Conservation (phyloP, 2,329 filamentous ascomycete species). For the Trichoderma arundinaceum region DNA sequence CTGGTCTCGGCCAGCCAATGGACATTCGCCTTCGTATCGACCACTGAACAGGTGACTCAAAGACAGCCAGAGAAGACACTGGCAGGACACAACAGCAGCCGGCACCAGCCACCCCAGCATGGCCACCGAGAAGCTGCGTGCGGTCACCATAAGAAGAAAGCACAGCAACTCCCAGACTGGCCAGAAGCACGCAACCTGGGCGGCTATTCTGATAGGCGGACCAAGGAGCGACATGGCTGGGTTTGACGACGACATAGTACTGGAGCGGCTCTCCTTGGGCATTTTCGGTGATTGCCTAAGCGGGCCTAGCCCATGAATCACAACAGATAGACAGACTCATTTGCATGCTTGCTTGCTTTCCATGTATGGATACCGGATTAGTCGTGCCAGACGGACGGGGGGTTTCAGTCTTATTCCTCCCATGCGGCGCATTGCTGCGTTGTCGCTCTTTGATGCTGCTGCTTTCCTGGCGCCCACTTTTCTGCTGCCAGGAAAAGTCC, state of each 20-base stretch:
- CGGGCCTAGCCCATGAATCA: neutral
- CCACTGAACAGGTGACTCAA: no score
- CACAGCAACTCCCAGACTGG: neutral
- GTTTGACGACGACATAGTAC: neutral
- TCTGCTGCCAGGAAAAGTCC: no score
- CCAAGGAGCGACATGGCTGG: neutral
- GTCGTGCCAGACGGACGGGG: neutral
- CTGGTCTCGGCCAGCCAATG: no score
- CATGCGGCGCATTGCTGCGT: no score
- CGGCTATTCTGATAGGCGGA: conserved; percentile 16
- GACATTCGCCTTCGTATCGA: no score
- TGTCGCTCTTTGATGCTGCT: no score
- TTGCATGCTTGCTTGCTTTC: no score
- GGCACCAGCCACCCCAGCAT: conserved; percentile 4
- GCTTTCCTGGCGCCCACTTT: no score
- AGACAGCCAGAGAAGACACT: neutral
- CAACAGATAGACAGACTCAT: no score
- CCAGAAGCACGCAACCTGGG: conserved; percentile 16
- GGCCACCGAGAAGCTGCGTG: neutral
- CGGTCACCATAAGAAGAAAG: neutral
- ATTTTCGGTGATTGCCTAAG: conserved; percentile 27
- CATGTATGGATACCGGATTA: neutral
- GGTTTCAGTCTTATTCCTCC: no score
- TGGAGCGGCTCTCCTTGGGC: neutral
- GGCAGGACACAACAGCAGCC: neutral